Evolutionary conservation across 139 green algal species (phyloP), one percentile per base, ranked within the genome.

Genomic region (Pycnococcus provasolii): DNA sequence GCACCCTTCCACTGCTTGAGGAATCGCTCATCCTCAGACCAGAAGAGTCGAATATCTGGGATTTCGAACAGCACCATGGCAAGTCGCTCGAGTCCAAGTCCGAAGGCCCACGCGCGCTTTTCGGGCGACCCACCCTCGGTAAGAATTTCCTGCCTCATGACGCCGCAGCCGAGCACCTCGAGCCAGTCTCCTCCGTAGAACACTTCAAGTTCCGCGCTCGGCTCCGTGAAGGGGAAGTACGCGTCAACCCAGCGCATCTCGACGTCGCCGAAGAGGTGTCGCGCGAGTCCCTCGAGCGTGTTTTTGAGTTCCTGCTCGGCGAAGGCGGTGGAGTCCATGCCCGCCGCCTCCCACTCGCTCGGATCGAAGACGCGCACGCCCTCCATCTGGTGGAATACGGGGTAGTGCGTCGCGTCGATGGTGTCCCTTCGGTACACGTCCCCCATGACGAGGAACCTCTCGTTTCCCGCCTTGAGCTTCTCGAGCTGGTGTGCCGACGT

Each of bases 361-460:
- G 58, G 42, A 2, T 72, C 61, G 64, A 84, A 84, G 58, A 96
- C 82, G 2, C 84, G 66, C 71, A 96, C 87, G 47, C 90, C 92
- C 83, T 98, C 92, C 91, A 98, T 98, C 80, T 98, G 92, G 73
- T 99, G 94, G 74, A 99, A 99, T 6, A 99, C 94, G 0, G 94
- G 94, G 83, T 98, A 99, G 83, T 99, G 94, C 1, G 94, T 97
- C 44, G 90, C 79, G 72, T 99, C 94, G 60, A 99, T 96, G 47
- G 83, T 81, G 81, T 99, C 94, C 26, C 94, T 80, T 13, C 83
- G 77, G 80, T 97, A 98, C 63, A 98, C 92, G 70, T 98, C 91
- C 3, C 92, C 90, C 2, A 90, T 99, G 2, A 95, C 80, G 0
- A 99, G 82, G 74, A 99, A 99, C 2, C 83, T 80, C 0, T 60